Evolutionary conservation across 306 rosid species (phyloP).

Genomic region (Canavalia gladiata): DNA sequence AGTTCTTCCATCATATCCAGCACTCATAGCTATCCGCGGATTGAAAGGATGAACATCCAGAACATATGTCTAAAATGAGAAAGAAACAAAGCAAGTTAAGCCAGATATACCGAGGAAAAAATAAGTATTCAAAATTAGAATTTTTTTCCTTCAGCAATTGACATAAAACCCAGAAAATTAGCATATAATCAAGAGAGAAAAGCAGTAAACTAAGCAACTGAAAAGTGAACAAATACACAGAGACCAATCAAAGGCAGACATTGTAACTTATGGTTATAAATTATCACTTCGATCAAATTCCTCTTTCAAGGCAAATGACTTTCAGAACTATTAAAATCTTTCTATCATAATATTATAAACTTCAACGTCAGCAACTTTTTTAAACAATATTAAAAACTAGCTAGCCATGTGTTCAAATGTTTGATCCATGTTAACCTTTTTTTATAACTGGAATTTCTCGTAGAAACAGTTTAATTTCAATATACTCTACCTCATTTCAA

Average conservation of each 20-base stretch:
- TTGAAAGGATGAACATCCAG: conserved; percentile 99
- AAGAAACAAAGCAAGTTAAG: conserved; percentile 41
- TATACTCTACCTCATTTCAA: conserved; percentile 21
- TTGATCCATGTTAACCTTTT: conserved; percentile 11
- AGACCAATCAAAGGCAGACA: conserved; percentile 30
- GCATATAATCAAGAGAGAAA: conserved; percentile 14
- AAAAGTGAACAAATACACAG: conserved; percentile 35
- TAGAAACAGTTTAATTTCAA: background rate
- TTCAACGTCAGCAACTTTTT: conserved; percentile 16
- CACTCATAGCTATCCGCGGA: conserved; percentile 99
- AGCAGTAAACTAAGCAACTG: conserved; percentile 35
- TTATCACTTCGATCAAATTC: conserved; percentile 23
- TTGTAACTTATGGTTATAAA: conserved; percentile 15
- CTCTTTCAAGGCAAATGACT: conserved; percentile 8
- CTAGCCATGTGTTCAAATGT: conserved; percentile 16
- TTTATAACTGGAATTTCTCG: conserved; percentile 24
- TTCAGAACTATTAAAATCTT: conserved; percentile 24
- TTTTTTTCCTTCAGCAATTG: background rate
- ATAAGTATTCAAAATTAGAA: conserved; percentile 13
- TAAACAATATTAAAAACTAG: background rate
- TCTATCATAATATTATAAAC: conserved; percentile 16
- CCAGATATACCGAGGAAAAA: conserved; percentile 28
- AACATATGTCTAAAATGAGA: conserved; percentile 83
- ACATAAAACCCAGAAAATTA: conserved; percentile 7
- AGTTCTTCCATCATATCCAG: conserved; percentile 98